phyloP scores from a whole-genome alignment of 2,329 filamentous ascomycete species.

The Colletotrichum sp. region DNA sequence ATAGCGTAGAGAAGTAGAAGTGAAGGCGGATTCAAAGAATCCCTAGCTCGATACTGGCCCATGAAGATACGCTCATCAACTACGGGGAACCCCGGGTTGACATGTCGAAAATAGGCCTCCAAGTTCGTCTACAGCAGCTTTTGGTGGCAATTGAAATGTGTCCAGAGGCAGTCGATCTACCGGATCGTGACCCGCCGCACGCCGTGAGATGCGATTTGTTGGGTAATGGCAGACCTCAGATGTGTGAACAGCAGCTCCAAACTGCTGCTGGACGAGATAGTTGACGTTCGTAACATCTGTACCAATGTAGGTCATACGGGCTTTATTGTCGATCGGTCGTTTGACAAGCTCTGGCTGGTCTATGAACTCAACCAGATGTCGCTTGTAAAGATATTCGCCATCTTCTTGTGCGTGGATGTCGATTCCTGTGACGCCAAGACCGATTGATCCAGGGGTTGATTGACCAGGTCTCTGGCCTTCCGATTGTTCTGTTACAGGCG shows the following conservation, averaged over 20 bases:
- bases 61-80: neutral
- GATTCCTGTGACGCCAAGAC: neutral
- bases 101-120: neutral
- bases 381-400: neutral
- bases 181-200: neutral
- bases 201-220: neutral
- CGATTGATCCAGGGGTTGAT: neutral
- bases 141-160: neutral
- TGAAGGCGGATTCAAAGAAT: neutral
- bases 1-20: neutral
- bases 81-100: neutral
- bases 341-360: neutral
- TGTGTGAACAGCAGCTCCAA: conserved; percentile 4
- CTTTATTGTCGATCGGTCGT: neutral
- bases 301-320: neutral
- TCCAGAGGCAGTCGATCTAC: neutral
- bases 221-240: neutral
- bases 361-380: neutral
- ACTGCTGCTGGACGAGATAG: neutral
- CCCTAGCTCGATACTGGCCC: neutral
- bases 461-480: neutral
- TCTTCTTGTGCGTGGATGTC: neutral
- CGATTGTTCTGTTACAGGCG: neutral
- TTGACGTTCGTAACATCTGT: neutral
- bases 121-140: neutral